Evolutionary conservation across 768 basidiomycete genomes (phyloP).

Genomic region (Podaxis pistillaris): DNA sequence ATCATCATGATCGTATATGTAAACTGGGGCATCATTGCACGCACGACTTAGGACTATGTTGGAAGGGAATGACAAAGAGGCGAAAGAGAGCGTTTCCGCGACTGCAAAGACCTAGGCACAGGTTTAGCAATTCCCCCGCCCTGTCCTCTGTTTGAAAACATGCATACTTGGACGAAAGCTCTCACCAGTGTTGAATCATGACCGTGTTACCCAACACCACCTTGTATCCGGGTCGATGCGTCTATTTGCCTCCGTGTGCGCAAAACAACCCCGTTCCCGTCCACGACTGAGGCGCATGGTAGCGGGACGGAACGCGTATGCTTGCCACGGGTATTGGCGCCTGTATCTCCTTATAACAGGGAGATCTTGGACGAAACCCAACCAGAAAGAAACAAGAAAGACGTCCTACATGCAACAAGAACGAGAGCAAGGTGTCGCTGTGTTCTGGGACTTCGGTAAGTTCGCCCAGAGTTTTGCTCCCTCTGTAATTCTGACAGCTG

Average conservation of each 20-base stretch:
- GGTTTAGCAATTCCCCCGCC: too few species aligned
- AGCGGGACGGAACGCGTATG: background rate
- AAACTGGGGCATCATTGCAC: too few species aligned
- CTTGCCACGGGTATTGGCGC: slow-evolving; percentile 2
- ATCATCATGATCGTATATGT: too few species aligned
- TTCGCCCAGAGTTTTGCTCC: background rate
- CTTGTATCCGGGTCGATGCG: background rate
- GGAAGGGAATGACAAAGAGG: too few species aligned
- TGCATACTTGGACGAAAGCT: too few species aligned
- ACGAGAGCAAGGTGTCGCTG: slow-evolving; percentile 25
- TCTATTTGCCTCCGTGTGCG: background rate
- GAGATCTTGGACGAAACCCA: background rate
- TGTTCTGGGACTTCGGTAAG: slow-evolving; percentile 45
- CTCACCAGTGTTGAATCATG: too few species aligned
- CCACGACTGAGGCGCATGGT: slow-evolving; percentile 4
- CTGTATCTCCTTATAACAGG: background rate
- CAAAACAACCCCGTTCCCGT: background rate
- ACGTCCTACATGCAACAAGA: background rate
- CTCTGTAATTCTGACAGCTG: background rate
- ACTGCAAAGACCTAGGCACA: too few species aligned
- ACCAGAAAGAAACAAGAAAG: background rate
- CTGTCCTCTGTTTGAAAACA: too few species aligned
- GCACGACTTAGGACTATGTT: too few species aligned
- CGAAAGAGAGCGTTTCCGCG: too few species aligned
- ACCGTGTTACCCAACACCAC: background rate